phyloP scores from a whole-genome alignment of 805 yeast species.

The Saccharomyces mikatae region DNA sequence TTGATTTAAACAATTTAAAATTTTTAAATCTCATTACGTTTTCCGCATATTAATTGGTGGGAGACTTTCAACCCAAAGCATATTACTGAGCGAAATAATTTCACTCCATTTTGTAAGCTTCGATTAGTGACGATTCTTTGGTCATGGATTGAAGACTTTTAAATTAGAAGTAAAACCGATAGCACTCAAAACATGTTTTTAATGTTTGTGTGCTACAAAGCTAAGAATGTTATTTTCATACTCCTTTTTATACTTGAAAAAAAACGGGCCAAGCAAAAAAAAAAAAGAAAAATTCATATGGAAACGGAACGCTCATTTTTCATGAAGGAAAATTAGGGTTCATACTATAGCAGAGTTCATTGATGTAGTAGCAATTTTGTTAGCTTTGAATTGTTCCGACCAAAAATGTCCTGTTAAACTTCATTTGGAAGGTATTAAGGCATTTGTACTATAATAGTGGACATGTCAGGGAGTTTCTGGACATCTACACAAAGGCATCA shows the following conservation, averaged over 20 bases:
- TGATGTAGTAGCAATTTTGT: background rate
- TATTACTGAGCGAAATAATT: constrained; percentile 19
- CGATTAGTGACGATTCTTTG: constrained; percentile 66
- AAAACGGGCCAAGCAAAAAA: background rate
- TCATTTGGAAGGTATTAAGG: background rate
- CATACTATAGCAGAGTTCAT: background rate
- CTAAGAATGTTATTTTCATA: background rate
- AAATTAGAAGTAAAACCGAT: constrained; percentile 4
- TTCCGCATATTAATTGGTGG: constrained; percentile 65
- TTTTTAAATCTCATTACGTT: constrained; percentile 40
- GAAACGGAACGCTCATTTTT: background rate
- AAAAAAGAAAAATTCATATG: background rate
- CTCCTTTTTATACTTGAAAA: background rate
- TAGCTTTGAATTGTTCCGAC: background rate
- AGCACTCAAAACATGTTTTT: no score
- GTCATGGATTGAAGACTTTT: constrained; percentile 44
- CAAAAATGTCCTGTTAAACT: background rate
- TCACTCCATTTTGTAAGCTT: constrained; percentile 49
- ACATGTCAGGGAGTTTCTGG: constrained; percentile 82
- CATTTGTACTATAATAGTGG: background rate
- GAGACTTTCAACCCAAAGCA: constrained; percentile 84
- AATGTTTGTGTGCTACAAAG: no score
- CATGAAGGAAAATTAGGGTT: background rate
- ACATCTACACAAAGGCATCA: constrained; percentile 66
- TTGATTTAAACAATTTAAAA: constrained; percentile 31